Evolutionary conservation across 768 basidiomycete species (phyloP), one percentile per base, ranked within the genome.

Genomic region (Suillus hirtellus): DNA sequence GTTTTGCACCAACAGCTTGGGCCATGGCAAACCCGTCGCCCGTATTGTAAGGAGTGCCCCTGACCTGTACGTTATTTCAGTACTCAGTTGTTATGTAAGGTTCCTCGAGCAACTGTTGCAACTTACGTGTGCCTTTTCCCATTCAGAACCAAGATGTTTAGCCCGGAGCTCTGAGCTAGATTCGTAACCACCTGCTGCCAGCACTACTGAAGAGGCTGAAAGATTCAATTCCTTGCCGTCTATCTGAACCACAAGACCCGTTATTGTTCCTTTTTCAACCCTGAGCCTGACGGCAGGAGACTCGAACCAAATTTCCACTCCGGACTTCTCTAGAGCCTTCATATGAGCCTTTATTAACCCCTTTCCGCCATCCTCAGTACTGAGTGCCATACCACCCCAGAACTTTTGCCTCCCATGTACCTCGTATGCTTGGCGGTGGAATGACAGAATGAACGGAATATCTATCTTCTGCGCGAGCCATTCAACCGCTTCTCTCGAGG

Each of bases 11-110:
- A 37, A 84, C 63, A 9, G 74, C 71, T 31, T 75, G 68, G 1
- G 86, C 88, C 64, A 89, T 77, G 44, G 72, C 65, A 63, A 90
- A 81, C 0, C 86, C 85, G 66, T 90, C 89, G 19, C 89, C 87
- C n/a, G 79, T 81, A 65, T 90, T 89, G 70, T 86, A 87, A 6
- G 89, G 88, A 1, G 89, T 90, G 19, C 89, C 87, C 63, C 88
- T 82, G 59, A 90, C 83, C 86, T 89, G 53, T 35, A 35, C 19
- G 34, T 46, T 19, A 21, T 44, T 37, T 40, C 44, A 24, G 24
- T 24, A 24, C 24, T 24, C 24, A 60, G 37, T 19, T n/a, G 63
- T 56, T 40, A 53, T 52, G 1, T 9, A 24, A 24, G 37, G 7
- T 15, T 38, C 4, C 37, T 17, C 8, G 9, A 53, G 17, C 8